Percentiles rank a stretch among this genome's conserved stretches.
Evolutionary conservation across 1,284 basidiomycete species (phyloP).

Genomic region (Somion occarium): DNA sequence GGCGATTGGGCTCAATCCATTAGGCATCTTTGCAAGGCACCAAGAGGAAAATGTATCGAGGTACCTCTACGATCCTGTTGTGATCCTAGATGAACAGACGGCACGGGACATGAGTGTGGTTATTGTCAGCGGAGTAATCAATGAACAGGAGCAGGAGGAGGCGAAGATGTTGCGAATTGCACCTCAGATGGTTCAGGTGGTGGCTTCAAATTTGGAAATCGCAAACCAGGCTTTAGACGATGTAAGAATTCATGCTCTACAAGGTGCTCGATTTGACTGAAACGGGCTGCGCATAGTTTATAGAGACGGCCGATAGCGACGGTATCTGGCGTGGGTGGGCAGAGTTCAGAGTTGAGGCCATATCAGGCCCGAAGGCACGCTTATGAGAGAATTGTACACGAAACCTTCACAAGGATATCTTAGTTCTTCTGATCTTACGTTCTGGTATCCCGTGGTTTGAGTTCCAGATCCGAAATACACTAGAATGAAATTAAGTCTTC

Average conservation of each 20-base stretch:
- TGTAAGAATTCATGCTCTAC: not conserved
- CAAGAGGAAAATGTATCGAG: not conserved
- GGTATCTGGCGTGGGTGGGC: not conserved
- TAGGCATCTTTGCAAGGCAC: conserved; percentile 1
- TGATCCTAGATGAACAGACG: conserved; percentile 2
- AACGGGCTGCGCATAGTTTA: not conserved
- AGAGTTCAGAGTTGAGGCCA: not conserved
- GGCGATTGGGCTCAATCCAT: not conserved
- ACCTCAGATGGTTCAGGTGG: not conserved
- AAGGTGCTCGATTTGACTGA: not conserved
- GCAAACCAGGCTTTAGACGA: not conserved
- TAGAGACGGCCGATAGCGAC: not conserved
- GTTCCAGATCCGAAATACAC: not conserved
- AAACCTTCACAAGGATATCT: too few relatives aligned
- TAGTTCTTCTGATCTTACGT: too few relatives aligned
- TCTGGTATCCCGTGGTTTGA: too few relatives aligned
- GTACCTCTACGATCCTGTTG: not conserved
- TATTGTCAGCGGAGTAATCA: not conserved
- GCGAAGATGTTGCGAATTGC: not conserved
- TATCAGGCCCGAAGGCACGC: too few relatives aligned
- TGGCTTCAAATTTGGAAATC: conserved; percentile 1
- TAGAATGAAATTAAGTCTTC: not conserved
- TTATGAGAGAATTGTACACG: too few relatives aligned
- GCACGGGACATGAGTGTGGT: conserved; percentile 1
- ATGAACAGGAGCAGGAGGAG: not conserved